phyloP scores from a whole-genome alignment of 2,329 filamentous ascomycete species.

The Raffaelea ambrosiae region DNA sequence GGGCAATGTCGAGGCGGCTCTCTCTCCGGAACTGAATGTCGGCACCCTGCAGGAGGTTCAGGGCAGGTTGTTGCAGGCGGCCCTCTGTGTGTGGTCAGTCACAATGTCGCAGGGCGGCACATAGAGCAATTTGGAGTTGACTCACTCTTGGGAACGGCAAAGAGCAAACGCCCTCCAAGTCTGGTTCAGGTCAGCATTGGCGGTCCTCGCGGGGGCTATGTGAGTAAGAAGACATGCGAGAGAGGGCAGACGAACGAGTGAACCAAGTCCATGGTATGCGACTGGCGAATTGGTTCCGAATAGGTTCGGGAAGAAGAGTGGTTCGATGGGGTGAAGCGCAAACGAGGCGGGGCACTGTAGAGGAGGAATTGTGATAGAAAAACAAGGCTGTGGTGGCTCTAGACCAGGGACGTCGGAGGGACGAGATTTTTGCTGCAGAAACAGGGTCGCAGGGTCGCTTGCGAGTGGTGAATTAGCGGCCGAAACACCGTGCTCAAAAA shows the following conservation, averaged over 20 bases:
- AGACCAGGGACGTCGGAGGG: too few relatives aligned
- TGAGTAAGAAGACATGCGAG: constrained; percentile 5
- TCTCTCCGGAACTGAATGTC: constrained; percentile 97
- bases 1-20: constrained; percentile 89
- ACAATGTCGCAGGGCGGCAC: not conserved
- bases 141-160: constrained; percentile 97
- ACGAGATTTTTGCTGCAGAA: too few relatives aligned
- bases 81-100: constrained; percentile 55
- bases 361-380: too few relatives aligned
- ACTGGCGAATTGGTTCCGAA: too few relatives aligned
- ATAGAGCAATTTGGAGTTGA: constrained; percentile 22
- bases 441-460: too few relatives aligned
- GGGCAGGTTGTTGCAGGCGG: constrained; percentile 75
- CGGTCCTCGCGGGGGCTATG: constrained; percentile 7
- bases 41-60: constrained; percentile 85
- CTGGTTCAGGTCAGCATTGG: constrained; percentile 38
- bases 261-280: constrained; percentile 39
- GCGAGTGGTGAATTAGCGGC: too few relatives aligned
- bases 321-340: too few relatives aligned
- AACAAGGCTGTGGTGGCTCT: too few relatives aligned
- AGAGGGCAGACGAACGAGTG: constrained; percentile 35
- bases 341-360: too few relatives aligned
- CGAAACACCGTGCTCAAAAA: too few relatives aligned
- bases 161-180: constrained; percentile 85
- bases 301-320: too few relatives aligned